A percentile compares a stretch with the other conserved stretches of the same genome.
phyloP scores from a whole-genome alignment of 306 rosid species.

The Sindora glabra region DNA sequence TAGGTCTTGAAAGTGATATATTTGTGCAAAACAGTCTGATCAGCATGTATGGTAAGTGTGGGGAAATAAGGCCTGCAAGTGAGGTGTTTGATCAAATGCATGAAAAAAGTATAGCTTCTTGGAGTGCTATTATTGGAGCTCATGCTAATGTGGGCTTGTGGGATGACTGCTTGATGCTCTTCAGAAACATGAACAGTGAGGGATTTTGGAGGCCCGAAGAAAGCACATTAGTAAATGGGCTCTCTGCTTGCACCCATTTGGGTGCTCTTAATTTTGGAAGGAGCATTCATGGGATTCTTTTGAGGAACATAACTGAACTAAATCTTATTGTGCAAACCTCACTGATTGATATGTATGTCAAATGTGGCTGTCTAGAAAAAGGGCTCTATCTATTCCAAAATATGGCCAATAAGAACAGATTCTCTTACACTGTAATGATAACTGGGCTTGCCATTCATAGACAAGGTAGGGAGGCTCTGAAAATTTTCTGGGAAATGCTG shows the following conservation, averaged over 20 bases:
- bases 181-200: constrained; percentile 52
- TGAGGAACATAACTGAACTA: constrained; percentile 61
- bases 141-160: constrained; percentile 60
- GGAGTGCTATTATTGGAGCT: constrained; percentile 82
- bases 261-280: constrained; percentile 67
- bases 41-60: constrained; percentile 68
- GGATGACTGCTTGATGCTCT: constrained; percentile 59
- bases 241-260: constrained; percentile 79
- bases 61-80: constrained; percentile 28
- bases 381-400: constrained; percentile 40
- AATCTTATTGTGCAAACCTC: constrained; percentile 74
- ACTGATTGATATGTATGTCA: constrained; percentile 72
- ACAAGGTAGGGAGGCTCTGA: constrained; percentile 60
- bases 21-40: constrained; percentile 79
- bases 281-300: constrained; percentile 56
- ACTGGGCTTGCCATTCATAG: constrained; percentile 83
- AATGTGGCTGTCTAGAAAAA: constrained; percentile 67
- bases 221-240: constrained; percentile 59
- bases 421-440: constrained; percentile 67
- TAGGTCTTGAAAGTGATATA: constrained; percentile 50
- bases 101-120: constrained; percentile 65
- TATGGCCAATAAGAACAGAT: constrained; percentile 54
- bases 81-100: constrained; percentile 42
- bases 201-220: constrained; percentile 68
- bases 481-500: constrained; percentile 53